Evolutionary conservation across 2,329 filamentous ascomycete species (phyloP).

Genomic region (Epichloe elymi): DNA sequence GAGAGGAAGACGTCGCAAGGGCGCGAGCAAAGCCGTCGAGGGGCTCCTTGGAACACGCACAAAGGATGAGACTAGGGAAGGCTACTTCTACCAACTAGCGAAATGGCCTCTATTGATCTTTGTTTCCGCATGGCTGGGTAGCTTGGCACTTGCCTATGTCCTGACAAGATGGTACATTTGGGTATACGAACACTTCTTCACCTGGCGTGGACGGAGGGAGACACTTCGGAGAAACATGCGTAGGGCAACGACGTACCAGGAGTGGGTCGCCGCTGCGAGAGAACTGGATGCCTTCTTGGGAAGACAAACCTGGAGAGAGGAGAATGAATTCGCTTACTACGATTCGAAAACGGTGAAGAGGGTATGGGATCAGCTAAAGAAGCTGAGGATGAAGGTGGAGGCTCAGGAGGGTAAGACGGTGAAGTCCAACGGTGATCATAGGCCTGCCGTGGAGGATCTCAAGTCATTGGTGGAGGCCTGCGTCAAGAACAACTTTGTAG

Average conservation of each 20-base stretch:
- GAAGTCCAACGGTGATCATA: slow-evolving; percentile 22
- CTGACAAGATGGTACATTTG: slow-evolving; percentile 81
- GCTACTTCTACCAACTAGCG: slow-evolving; percentile 73
- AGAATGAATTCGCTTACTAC: slow-evolving; percentile 72
- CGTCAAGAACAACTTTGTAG: slow-evolving; percentile 95
- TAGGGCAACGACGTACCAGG: slow-evolving; percentile 58
- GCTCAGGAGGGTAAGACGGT: slow-evolving; percentile 28
- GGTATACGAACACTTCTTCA: slow-evolving; percentile 79
- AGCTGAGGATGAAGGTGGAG: slow-evolving; percentile 47
- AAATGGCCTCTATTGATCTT: slow-evolving; percentile 85
- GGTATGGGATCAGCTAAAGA: slow-evolving; percentile 63
- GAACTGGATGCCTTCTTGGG: slow-evolving; percentile 70
- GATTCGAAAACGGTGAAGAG: slow-evolving; percentile 71
- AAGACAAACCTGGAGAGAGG: slow-evolving; percentile 67
- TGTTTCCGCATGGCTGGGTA: slow-evolving; percentile 67
- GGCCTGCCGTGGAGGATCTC: slow-evolving; percentile 56
- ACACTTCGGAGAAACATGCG: slow-evolving; percentile 58
- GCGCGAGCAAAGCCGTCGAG: slow-evolving; percentile 25
- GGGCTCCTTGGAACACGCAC: slow-evolving; percentile 42
- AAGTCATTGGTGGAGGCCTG: slow-evolving; percentile 72
- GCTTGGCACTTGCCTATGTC: slow-evolving; percentile 60
- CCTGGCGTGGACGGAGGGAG: slow-evolving; percentile 74
- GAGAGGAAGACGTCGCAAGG: slow-evolving; percentile 17
- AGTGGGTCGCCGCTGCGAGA: slow-evolving; percentile 72
- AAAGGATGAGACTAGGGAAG: slow-evolving; percentile 88